Percentiles rank a stretch among this genome's conserved stretches.
Evolutionary conservation across 495 filamentous ascomycete species (phyloP).

Genomic region (Bacidia gigantensis): DNA sequence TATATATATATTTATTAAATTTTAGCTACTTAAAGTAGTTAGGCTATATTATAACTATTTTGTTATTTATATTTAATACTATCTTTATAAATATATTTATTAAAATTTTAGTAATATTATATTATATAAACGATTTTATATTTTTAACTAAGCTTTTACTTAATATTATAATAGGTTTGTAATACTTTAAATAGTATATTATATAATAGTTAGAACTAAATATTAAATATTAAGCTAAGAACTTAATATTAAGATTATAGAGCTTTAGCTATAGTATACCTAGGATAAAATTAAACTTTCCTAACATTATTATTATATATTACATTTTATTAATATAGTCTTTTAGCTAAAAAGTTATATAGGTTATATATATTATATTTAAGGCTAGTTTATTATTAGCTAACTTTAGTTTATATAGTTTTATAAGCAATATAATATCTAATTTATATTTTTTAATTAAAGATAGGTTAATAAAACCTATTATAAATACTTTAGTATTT

Average conservation of each 20-base stretch:
- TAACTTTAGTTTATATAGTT: neutral
- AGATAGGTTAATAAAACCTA: neutral
- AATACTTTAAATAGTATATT: neutral
- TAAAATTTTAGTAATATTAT: constrained; percentile 2
- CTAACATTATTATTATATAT: neutral
- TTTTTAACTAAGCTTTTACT: neutral
- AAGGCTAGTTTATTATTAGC: neutral
- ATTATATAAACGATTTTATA: neutral
- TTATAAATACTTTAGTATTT: constrained; percentile 1
- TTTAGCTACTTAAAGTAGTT: neutral
- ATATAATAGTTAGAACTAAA: neutral
- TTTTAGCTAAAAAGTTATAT: neutral
- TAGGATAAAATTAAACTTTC: neutral
- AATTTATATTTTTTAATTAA: neutral
- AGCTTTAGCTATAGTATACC: neutral
- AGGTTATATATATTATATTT: constrained; percentile 3
- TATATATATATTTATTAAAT: neutral
- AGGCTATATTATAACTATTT: neutral
- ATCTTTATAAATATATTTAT: neutral
- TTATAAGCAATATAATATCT: neutral
- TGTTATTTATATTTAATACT: neutral
- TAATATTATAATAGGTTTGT: too few relatives aligned
- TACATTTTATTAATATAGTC: constrained; percentile 1
- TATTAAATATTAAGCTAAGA: constrained; percentile 1
- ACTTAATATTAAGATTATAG: neutral